Evolutionary conservation across 2,329 filamentous ascomycete species (phyloP).

Genomic region (Cladosporium sp.): DNA sequence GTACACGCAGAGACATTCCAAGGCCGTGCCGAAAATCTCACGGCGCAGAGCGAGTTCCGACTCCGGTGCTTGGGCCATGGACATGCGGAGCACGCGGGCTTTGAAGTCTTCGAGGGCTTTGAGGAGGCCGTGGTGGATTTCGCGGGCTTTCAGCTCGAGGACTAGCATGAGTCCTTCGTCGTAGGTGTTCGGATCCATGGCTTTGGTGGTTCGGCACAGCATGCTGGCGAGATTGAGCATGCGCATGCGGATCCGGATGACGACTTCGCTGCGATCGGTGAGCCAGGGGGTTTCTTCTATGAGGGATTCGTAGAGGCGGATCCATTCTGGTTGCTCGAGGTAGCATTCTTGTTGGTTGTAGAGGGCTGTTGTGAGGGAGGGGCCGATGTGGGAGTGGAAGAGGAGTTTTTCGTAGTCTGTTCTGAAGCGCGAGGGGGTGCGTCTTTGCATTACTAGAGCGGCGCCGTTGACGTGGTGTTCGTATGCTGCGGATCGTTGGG

Average conservation of each 20-base stretch:
- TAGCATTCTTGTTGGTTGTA: constrained; percentile 25
- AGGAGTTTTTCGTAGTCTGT: constrained; percentile 35
- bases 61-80: constrained; percentile 15
- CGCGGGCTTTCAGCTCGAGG: constrained; percentile 11
- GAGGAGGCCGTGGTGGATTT: constrained; percentile 15
- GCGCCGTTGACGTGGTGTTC: constrained; percentile 32
- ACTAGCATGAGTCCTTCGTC: neutral
- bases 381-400: constrained; percentile 32
- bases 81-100: constrained; percentile 18
- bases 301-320: constrained; percentile 20
- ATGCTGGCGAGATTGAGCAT: constrained; percentile 21
- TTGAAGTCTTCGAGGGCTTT: constrained; percentile 25
- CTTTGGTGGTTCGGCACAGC: constrained; percentile 18
- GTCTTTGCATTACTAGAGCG: constrained; percentile 28
- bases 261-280: constrained; percentile 21
- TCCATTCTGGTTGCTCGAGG: constrained; percentile 30
- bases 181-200: constrained; percentile 13
- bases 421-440: constrained; percentile 27
- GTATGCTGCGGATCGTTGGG: constrained; percentile 27
- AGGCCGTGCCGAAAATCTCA: constrained; percentile 21
- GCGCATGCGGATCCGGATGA: constrained; percentile 20
- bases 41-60: constrained; percentile 21
- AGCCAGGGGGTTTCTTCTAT: constrained; percentile 15
- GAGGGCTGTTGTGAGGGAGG: constrained; percentile 26
- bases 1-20: constrained; percentile 21